Percentiles rank a stretch among this genome's conserved stretches.
These are phyloP conservation scores for Plantago lanceolata DNA, from an alignment of 305 asterid species.

Conservation along the genomic window DNA sequence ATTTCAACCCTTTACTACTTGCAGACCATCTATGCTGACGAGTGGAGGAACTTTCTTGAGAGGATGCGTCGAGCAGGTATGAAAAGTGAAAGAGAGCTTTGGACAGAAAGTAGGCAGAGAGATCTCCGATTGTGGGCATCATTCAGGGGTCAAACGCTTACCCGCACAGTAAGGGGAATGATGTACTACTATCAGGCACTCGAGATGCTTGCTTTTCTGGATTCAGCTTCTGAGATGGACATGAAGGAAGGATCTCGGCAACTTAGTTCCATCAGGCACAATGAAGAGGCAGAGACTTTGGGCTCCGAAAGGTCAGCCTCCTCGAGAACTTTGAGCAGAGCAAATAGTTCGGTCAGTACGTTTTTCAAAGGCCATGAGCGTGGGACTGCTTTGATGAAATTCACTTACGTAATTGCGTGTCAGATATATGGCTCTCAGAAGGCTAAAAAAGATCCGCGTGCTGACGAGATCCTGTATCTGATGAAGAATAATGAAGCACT, in stretches of 20 bases:
- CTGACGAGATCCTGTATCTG: conserved; percentile 52
- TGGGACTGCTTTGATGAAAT: conserved; percentile 67
- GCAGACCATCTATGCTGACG: conserved; percentile 90
- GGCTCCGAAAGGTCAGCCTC: conserved; percentile 35
- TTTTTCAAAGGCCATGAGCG: conserved; percentile 59
- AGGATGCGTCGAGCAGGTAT: conserved; percentile 89
- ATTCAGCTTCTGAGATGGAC: conserved; percentile 60
- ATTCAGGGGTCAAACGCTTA: conserved; percentile 59
- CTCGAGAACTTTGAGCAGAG: conserved; percentile 45
- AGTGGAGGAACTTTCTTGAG: conserved; percentile 87
- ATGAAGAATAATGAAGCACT: conserved; percentile 61
- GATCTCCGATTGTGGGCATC: conserved; percentile 84
- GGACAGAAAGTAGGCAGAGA: conserved; percentile 68
- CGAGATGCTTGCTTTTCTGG: conserved; percentile 59
- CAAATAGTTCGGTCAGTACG: conserved; percentile 42
- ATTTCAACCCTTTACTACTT: conserved; percentile 86
- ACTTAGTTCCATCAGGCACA: conserved; percentile 33
- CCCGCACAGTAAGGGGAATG: conserved; percentile 67
- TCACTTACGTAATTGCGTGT: conserved; percentile 59
- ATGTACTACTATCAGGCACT: conserved; percentile 62
- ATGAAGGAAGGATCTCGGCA: conserved; percentile 46
- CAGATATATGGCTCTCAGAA: conserved; percentile 65
- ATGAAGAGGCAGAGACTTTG: conserved; percentile 10
- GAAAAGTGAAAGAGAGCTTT: conserved; percentile 65
- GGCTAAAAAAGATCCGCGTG: conserved; percentile 57